Base-by-base conservation (phyloP, 768 basidiomycete genomes). In the Termitomyces sp. region DNA sequence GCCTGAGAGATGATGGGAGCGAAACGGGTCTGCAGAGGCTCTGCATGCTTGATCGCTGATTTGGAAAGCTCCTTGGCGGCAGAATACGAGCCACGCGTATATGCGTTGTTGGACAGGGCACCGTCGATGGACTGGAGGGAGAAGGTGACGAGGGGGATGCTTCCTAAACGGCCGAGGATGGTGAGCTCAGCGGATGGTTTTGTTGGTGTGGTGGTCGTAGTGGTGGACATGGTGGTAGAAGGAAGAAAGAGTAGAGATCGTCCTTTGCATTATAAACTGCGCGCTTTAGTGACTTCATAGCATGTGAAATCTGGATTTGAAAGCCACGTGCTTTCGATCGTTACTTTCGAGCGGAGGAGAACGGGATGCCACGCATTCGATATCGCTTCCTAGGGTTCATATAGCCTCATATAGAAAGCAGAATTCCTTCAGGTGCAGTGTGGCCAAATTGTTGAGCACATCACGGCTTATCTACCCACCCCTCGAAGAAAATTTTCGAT, bases 81-180 rank as follows among this genome's bases (percentile, higher is more conserved):
- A 38, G 76, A 71, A 70, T 91, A 92, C 1, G 88, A 78, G 30
- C 79, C 77, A 65, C 83, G 78, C 35, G 86, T 90, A 68, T 82
- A 80, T 4, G 75, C 53, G 72, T 88, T 86, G 41, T 72, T 77
- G 32, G 76, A 76, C 56, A 92, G 77, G 8, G 84, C 80, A 35
- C 72, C 70, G 66, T 88, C 82, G 57, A 91, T 70, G 40, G 83
- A 79, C 58, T 76, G 74, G 58, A 90, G 68, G 5, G 83, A 82
- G 54, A 82, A 86, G 49, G 82, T 82, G 65, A 93, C 76, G 45
- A 92, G 71, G 22, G 90, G 90, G 57, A 93, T 91, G 47, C 82
- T 79, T n/a, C 77, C 80, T 50, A 92, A 80, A 57, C 89, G 86
- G 40, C 68, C 64, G 55, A 92, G 60, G 61, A 82, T 72, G 47